Base-by-base conservation (phyloP, 2,329 filamentous ascomycete genomes). In the Ustilaginoidea virens region DNA sequence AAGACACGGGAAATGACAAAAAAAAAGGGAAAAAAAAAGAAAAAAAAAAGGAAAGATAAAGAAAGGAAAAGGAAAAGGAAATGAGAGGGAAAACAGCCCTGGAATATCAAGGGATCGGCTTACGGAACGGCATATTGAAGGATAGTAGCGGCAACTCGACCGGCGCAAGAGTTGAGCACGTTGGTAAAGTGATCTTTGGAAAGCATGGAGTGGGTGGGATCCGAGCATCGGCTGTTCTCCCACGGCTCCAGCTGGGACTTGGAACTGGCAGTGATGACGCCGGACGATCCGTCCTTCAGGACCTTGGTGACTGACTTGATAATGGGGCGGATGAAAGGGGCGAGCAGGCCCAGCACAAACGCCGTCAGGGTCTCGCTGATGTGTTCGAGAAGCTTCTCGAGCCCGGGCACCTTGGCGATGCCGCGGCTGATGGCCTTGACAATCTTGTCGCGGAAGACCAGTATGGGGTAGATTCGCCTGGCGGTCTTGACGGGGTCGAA, bases 331-430 rank as follows among this genome's bases (percentile, higher is more conserved):
- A 98, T 69, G 51, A 92, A 96, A 0, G 90, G 90, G 1, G 90
- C 82, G 12, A 98, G 66, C 1, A 98, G 68, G 5, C 85, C 86
- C 36, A 98, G 68, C 28, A 98, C 72, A 48, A 96, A 96, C 5
- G 93, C 66, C 0, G 87, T 93, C 23, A 98, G 63, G 2, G 80
- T 87, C 57, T 98, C 90, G 32, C 80, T 82, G 43, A 98, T 92
- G 43, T 83, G 87, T 38, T 96, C 87, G 14, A 96, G 73, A n/a
- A 94, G 61, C 36, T 76, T 66, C 54, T 93, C 83, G 4, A 98
- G 64, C 1, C 87, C 87, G 0, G 90, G 90, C 22, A 98, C 79
- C 59, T 92, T 94, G 43, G 85, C 74, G 39, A 96, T 83, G 29
- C 85, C 78, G 22, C 73, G 69, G 45, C 74, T 83, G 51, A 98